phyloP scores from a whole-genome alignment of 495 filamentous ascomycete species.

The Penicillium subrubescens region DNA sequence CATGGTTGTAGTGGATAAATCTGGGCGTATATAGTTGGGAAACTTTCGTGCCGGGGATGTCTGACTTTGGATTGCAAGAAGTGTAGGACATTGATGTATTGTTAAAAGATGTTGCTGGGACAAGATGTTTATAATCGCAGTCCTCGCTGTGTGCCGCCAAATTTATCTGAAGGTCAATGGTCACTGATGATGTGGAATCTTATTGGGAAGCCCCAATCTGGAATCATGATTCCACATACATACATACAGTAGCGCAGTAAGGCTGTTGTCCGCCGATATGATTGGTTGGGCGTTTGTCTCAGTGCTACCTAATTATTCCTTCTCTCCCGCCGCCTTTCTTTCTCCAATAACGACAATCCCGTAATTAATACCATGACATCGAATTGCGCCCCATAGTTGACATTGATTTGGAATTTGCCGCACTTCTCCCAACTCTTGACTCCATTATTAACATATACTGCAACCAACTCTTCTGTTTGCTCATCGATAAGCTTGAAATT shows the following conservation, averaged over 20 bases:
- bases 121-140: not conserved
- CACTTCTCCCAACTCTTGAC: not conserved
- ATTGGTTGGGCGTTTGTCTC: not conserved
- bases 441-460: not conserved
- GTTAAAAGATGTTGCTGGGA: not conserved
- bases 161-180: not conserved
- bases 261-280: not conserved
- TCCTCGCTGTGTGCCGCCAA: not conserved
- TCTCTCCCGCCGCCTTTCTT: not conserved
- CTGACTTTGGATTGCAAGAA: not conserved
- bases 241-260: too few relatives aligned
- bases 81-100: not conserved
- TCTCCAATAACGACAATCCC: not conserved
- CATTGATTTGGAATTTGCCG: not conserved
- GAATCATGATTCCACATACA: not conserved
- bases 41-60: not conserved
- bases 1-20: not conserved
- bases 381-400: not conserved
- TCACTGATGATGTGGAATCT: not conserved
- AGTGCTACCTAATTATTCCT: not conserved
- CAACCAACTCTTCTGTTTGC: not conserved
- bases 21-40: not conserved
- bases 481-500: not conserved
- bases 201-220: not conserved
- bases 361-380: not conserved